These are phyloP conservation scores for Nemania abortiva DNA, from an alignment of 2,329 filamentous ascomycete species.

Conservation along the genomic window DNA sequence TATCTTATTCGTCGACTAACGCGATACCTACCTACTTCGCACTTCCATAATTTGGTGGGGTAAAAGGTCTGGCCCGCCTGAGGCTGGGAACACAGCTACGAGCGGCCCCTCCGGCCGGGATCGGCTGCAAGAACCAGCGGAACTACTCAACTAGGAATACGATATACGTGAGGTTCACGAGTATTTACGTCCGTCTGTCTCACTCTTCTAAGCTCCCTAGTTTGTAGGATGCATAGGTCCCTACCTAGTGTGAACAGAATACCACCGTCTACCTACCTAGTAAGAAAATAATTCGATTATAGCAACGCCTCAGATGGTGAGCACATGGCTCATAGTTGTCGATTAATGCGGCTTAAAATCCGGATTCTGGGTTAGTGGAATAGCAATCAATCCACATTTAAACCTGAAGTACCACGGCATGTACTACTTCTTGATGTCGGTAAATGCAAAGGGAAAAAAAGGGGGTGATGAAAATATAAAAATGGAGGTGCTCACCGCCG, in stretches of 20 bases:
- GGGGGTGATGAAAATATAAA: slow-evolving; percentile 6
- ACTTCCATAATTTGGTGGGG: slow-evolving; percentile 4
- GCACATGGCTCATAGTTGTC: background rate
- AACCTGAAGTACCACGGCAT: background rate
- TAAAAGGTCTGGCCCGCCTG: slow-evolving; percentile 1
- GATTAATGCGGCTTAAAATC: slow-evolving; percentile 17
- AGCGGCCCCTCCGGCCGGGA: slow-evolving; percentile 14
- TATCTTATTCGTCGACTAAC: background rate
- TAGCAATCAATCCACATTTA: background rate
- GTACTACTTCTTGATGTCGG: background rate
- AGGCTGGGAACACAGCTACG: slow-evolving; percentile 4
- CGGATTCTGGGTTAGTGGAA: background rate
- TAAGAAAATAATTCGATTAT: background rate
- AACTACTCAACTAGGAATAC: slow-evolving; percentile 5
- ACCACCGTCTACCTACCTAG: background rate
- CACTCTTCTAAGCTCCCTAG: too few relatives aligned
- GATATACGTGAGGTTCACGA: background rate
- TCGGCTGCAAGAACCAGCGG: slow-evolving; percentile 12
- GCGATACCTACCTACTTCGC: background rate
- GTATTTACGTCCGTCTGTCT: background rate
- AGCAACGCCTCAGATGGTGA: background rate
- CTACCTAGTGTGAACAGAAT: background rate
- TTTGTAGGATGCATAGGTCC: too few relatives aligned
- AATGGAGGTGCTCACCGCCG: slow-evolving; percentile 30
- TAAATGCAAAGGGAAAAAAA: slow-evolving; percentile 2